Conservation (phyloP, 108 stramenopile genomes). For the Nitzschia sp. region DNA sequence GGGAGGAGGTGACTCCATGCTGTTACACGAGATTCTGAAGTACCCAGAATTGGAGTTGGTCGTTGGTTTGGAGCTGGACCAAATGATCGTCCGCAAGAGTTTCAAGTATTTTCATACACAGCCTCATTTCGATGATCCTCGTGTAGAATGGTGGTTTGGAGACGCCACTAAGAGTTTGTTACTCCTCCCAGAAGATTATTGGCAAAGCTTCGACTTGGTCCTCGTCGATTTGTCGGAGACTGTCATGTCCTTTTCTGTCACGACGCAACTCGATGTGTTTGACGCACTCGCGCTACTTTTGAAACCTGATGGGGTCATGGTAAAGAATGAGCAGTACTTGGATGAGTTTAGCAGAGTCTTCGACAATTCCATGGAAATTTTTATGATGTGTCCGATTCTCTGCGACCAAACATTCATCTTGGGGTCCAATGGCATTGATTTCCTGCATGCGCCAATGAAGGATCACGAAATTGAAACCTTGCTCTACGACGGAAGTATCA, state of each 20-base stretch:
- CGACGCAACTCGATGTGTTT: conserved; percentile 25
- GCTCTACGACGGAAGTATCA: conserved; percentile 8
- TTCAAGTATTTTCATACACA: conserved; percentile 82
- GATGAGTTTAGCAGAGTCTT: conserved; percentile 35
- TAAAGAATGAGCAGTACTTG: conserved; percentile 70
- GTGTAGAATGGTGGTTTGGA: conserved; percentile 89
- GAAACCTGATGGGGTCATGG: conserved; percentile 80
- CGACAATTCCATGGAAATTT: conserved; percentile 35
- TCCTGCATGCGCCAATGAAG: conserved; percentile 25
- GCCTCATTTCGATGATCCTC: conserved; percentile 80
- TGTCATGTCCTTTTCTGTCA: conserved; percentile 56
- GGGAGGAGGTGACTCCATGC: conserved; percentile 85
- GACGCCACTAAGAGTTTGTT: conserved; percentile 78
- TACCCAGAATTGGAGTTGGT: conserved; percentile 74
- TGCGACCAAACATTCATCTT: conserved; percentile 60
- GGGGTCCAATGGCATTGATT: conserved; percentile 46
- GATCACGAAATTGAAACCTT: conserved; percentile 29
- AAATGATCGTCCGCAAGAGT: conserved; percentile 63
- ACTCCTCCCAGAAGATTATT: conserved; percentile 73
- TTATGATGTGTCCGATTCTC: conserved; percentile 45
- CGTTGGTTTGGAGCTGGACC: conserved; percentile 82
- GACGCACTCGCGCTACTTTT: conserved; percentile 53
- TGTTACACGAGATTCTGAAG: conserved; percentile 72
- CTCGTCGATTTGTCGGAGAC: conserved; percentile 82
- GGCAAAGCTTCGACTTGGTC: conserved; percentile 80